Conservation (phyloP, 495 filamentous ascomycete species). For the Annulohypoxylon stygium region DNA sequence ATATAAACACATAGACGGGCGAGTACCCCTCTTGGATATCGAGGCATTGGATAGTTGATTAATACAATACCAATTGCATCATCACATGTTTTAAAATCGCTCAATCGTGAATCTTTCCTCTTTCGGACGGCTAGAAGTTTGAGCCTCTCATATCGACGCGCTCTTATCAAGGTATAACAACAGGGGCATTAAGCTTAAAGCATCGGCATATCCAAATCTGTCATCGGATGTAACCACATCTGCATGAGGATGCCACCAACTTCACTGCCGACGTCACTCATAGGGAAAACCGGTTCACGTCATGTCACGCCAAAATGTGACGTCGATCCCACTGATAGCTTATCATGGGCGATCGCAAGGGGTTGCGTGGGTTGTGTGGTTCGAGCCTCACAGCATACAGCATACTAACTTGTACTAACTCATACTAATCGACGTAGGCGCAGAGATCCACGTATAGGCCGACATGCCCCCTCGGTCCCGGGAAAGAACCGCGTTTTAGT, state of each 20-base stretch:
- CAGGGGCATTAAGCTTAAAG: slow-evolving; percentile 11
- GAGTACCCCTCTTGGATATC: neutral
- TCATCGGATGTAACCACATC: slow-evolving; percentile 23
- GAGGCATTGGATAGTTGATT: slow-evolving; percentile 30
- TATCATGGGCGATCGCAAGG: neutral
- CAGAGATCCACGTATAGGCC: slow-evolving; percentile 5
- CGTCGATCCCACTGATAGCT: slow-evolving; percentile 12
- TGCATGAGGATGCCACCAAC: slow-evolving; percentile 10
- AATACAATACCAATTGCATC: slow-evolving; percentile 21
- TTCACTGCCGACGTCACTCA: slow-evolving; percentile 11
- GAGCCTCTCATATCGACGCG: neutral
- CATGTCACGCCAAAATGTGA: slow-evolving; percentile 5
- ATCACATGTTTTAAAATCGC: neutral
- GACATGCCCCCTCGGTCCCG: neutral
- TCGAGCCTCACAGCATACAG: slow-evolving; percentile 2
- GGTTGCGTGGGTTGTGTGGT: slow-evolving; percentile 9
- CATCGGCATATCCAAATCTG: slow-evolving; percentile 16
- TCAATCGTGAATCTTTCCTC: neutral
- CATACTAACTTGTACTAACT: neutral
- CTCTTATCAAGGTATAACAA: neutral
- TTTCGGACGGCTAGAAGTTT: neutral
- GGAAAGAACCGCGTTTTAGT: neutral
- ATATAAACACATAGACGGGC: slow-evolving; percentile 17
- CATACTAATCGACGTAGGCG: neutral
- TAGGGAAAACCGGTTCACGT: slow-evolving; percentile 10